Evolutionary conservation across 1,284 basidiomycete genomes (phyloP).

Genomic region (Pyrrhoderma noxium): DNA sequence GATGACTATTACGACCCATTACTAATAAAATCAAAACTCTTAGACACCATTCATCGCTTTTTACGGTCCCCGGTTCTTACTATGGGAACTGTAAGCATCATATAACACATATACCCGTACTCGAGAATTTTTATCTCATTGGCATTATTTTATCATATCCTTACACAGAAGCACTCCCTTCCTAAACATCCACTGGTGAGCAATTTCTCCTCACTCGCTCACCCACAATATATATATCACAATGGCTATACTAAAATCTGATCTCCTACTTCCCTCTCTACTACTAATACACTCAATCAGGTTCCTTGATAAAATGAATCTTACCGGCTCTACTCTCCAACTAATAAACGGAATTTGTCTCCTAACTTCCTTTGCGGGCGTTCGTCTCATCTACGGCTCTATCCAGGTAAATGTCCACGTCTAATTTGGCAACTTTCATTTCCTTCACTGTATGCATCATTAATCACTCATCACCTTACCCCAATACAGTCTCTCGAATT

Average conservation of each 20-base stretch:
- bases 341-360: conserved; percentile 59
- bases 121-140: background rate
- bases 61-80: conserved; percentile 59
- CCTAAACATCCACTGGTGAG: conserved; percentile 68
- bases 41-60: conserved; percentile 71
- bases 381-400: conserved; percentile 59
- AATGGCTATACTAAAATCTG: background rate
- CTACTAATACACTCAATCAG: conserved; percentile 31
- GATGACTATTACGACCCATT: no score
- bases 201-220: background rate
- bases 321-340: conserved; percentile 59
- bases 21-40: conserved; percentile 14
- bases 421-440: conserved; percentile 21
- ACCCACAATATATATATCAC: no score
- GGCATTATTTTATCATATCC: conserved; percentile 12
- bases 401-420: conserved; percentile 37
- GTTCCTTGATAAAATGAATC: conserved; percentile 67
- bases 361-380: conserved; percentile 53
- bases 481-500: conserved; percentile 66
- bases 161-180: conserved; percentile 63
- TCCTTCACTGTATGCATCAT: background rate
- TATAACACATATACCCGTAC: no score
- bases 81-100: conserved; percentile 62
- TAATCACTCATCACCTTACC: background rate
- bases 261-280: no score